Base-by-base conservation (phyloP, 2,329 filamentous ascomycete species). In the Penicillium sp. region DNA sequence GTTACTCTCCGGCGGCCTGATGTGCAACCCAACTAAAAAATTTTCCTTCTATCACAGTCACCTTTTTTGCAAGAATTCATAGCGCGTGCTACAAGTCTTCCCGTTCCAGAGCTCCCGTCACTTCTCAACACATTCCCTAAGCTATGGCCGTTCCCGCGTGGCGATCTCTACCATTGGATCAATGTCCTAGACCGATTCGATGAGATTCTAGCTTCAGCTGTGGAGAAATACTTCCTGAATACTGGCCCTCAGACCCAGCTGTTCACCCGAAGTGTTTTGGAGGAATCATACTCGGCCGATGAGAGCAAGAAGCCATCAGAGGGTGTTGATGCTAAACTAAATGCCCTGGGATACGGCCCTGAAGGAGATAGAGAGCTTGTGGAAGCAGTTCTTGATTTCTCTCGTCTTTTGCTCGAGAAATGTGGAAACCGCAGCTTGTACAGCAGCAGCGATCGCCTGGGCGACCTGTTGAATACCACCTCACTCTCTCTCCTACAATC, bases 121-220 rank as follows among this genome's bases (percentile, higher is more conserved):
- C 85, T 89, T 65, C 88, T 99, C 63, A 82, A 83, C 67, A 84
- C 83, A 55, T 97, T 97, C 72, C 92, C 93, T 57, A 87, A 87
- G 63, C 82, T 88, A 82, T 99, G 94, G 94, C 92, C 92, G 2
- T 96, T 97, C 70, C 93, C 93, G 39, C 86, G 93, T 73, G 95
- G 94, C 59, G 94, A 99, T 73, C 81, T 97, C 31, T 97, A 97
- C 73, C 93, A 99, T 80, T 99, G 95, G 95, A 97, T 99, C 65
- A 88, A 90, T 29, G 83, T 96, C 25, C 79, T 99, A 59, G 96
- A 99, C 75, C 88, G 92, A 57, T 97, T 99, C 75, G 94, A 99
- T 75, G 85, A 84, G 69, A 87, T 97, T 62, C 79, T 99, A 40
- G 91, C 96, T 67, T 81, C 85, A 39, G 92, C 96, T 72, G 91